A percentile compares a stretch with the other conserved stretches of the same genome.
phyloP scores from a whole-genome alignment of 2,329 filamentous ascomycete species.

The Fusarium ambrosium region DNA sequence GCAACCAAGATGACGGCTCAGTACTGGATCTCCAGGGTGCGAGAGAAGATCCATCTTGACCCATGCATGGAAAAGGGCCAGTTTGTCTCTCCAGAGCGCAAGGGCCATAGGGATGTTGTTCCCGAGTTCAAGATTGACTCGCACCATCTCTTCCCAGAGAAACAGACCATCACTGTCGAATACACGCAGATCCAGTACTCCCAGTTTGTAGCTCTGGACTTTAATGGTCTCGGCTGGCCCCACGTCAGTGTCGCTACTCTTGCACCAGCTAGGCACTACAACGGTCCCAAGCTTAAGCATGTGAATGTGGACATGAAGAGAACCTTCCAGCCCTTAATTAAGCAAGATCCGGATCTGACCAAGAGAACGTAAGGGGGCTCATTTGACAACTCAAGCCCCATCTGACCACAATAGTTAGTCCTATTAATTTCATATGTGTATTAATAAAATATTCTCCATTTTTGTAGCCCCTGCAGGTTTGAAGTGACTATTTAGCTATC shows the following conservation, averaged over 20 bases:
- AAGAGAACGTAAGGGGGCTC: neutral
- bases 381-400: too few relatives aligned
- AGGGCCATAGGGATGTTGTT: constrained; percentile 20
- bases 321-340: too few relatives aligned
- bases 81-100: constrained; percentile 17
- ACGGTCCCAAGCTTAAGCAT: neutral
- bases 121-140: constrained; percentile 31
- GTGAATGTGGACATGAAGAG: too few relatives aligned
- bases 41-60: constrained; percentile 33
- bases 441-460: neutral
- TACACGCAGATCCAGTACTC: constrained; percentile 54
- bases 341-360: neutral
- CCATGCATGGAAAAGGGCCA: neutral
- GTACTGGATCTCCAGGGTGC: constrained; percentile 41
- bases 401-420: too few relatives aligned
- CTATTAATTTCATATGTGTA: neutral
- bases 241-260: constrained; percentile 39
- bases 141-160: constrained; percentile 4
- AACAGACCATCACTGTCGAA: constrained; percentile 28
- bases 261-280: constrained; percentile 18
- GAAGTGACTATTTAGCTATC: too few relatives aligned
- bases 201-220: constrained; percentile 41
- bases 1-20: constrained; percentile 20
- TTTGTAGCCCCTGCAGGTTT: neutral
- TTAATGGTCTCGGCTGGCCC: constrained; percentile 23